Evolutionary conservation across 2,329 filamentous ascomycete genomes (phyloP).

Genomic region (Ascocoryne sarcoides): DNA sequence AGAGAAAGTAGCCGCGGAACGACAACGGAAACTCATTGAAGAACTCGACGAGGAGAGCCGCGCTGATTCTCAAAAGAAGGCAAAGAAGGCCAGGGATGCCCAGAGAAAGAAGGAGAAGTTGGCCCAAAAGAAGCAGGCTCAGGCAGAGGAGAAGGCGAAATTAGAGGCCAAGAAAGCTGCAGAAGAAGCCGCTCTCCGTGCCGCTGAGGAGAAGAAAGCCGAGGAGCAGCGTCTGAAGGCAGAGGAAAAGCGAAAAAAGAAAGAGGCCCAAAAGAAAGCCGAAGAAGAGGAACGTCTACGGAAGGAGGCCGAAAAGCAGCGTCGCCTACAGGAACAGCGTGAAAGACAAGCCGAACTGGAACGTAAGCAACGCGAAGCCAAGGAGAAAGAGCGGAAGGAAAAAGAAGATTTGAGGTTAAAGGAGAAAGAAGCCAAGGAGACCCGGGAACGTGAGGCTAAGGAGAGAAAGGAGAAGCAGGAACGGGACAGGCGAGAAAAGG

Average conservation of each 20-base stretch:
- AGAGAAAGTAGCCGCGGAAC: constrained; percentile 90
- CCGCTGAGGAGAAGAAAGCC: constrained; percentile 66
- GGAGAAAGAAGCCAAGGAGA: constrained; percentile 69
- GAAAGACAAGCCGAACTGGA: constrained; percentile 80
- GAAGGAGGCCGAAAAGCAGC: constrained; percentile 78
- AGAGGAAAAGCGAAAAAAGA: constrained; percentile 87
- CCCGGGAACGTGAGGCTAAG: constrained; percentile 47
- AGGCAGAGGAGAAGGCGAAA: constrained; percentile 83
- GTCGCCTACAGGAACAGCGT: constrained; percentile 72
- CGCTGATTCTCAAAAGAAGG: constrained; percentile 69
- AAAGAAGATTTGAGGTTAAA: constrained; percentile 75
- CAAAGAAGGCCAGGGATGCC: constrained; percentile 88
- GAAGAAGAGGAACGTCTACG: constrained; percentile 80
- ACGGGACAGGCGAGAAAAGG: constrained; percentile 50
- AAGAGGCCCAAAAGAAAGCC: constrained; percentile 80
- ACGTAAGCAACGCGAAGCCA: constrained; percentile 70
- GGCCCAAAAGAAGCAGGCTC: constrained; percentile 74
- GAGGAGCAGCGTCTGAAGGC: constrained; percentile 75
- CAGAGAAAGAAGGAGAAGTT: constrained; percentile 95
- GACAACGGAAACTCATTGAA: constrained; percentile 81
- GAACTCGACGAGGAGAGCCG: constrained; percentile 81
- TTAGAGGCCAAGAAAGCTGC: constrained; percentile 84
- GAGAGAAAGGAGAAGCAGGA: constrained; percentile 51
- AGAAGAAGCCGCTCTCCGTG: constrained; percentile 69
- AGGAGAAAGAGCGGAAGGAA: constrained; percentile 73